Conservation (phyloP, 768 basidiomycete species). For the Boletus subcaerulescens region DNA sequence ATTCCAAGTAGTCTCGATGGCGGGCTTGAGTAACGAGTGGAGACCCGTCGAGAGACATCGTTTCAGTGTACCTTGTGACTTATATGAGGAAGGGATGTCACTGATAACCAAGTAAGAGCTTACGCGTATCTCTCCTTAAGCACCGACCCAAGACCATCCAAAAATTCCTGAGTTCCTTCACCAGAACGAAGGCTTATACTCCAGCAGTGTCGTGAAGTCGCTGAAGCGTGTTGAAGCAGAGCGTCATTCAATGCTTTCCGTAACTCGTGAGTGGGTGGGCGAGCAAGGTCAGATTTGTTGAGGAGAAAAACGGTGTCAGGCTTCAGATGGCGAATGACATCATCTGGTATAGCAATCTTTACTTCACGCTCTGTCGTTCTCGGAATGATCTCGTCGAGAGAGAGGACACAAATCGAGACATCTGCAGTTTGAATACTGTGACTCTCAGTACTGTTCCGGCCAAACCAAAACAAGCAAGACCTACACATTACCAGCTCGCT, state of each 20-base stretch:
- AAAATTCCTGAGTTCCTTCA: slow-evolving; percentile 55
- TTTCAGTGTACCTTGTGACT: slow-evolving; percentile 17
- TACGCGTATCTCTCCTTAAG: slow-evolving; percentile 36
- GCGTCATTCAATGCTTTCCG: slow-evolving; percentile 18
- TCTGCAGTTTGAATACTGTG: slow-evolving; percentile 65
- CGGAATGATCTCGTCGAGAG: slow-evolving; percentile 49
- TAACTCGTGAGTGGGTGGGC: slow-evolving; percentile 5
- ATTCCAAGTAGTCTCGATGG: slow-evolving; percentile 74
- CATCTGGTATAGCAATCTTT: slow-evolving; percentile 40
- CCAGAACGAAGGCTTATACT: slow-evolving; percentile 57
- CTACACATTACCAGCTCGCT: slow-evolving; percentile 67
- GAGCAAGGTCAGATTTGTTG: slow-evolving; percentile 72
- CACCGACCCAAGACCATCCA: slow-evolving; percentile 52
- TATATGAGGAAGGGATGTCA: neutral
- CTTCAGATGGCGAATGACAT: slow-evolving; percentile 48
- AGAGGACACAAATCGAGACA: slow-evolving; percentile 76
- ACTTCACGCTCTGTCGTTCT: neutral
- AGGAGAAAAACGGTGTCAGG: slow-evolving; percentile 65
- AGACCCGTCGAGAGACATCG: slow-evolving; percentile 18
- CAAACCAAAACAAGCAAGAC: slow-evolving; percentile 25
- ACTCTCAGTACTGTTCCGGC: neutral
- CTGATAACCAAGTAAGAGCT: neutral
- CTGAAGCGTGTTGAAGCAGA: slow-evolving; percentile 4
- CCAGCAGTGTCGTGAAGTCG: slow-evolving; percentile 42
- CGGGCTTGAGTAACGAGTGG: slow-evolving; percentile 79